Evolutionary conservation across 192 early-diverging fungal genomes (phyloP).

Genomic region (Coemansia sp.): DNA sequence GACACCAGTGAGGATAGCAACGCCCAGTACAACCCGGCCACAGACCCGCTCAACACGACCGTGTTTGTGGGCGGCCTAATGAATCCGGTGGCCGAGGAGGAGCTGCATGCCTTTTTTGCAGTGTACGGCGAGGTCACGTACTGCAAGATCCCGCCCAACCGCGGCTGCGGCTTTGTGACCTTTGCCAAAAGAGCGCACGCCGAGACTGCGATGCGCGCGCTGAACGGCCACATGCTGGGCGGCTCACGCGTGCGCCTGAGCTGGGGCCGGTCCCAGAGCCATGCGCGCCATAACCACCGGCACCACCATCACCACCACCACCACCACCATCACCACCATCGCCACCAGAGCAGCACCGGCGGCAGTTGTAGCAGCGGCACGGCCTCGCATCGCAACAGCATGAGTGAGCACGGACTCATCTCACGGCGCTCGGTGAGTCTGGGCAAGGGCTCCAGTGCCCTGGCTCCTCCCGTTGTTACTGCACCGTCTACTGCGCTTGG

Average conservation of each 20-base stretch:
- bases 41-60: constrained; percentile 91
- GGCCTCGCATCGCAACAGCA: constrained; percentile 38
- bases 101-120: constrained; percentile 76
- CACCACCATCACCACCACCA: constrained; percentile 29
- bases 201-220: constrained; percentile 83
- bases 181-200: constrained; percentile 79
- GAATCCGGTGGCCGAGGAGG: constrained; percentile 79
- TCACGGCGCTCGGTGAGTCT: constrained; percentile 43
- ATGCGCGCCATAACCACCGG: constrained; percentile 45
- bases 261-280: constrained; percentile 63
- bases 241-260: constrained; percentile 64
- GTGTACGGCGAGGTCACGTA: constrained; percentile 90
- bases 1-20: constrained; percentile 35
- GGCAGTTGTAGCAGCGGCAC: constrained; percentile 32
- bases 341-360: constrained; percentile 19
- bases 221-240: constrained; percentile 87
- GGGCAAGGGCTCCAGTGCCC: constrained; percentile 16
- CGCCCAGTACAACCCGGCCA: constrained; percentile 40
- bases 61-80: constrained; percentile 95
- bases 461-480: constrained; percentile 7
- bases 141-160: constrained; percentile 92
- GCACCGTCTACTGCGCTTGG: constrained; percentile 26
- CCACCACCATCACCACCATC: constrained; percentile 26
- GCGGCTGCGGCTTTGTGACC: constrained; percentile 95
- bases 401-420: constrained; percentile 33